These are phyloP conservation scores for Metschnikowia shivogae DNA, from an alignment of 805 yeast species.

Conservation along the genomic window DNA sequence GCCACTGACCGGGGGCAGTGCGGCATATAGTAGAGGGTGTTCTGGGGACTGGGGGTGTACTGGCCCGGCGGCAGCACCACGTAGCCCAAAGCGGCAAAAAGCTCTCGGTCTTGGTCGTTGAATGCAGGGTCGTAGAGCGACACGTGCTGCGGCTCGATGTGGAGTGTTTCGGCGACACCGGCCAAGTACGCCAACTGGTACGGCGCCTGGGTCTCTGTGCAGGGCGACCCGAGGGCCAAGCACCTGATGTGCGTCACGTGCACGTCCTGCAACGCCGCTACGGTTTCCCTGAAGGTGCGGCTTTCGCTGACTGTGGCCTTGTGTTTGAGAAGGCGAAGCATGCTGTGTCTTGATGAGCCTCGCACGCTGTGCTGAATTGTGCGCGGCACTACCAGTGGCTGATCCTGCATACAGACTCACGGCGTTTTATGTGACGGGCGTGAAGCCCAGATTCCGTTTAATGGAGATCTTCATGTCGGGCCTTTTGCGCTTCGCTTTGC, in stretches of 20 bases:
- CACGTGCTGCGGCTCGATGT: constrained; percentile 19
- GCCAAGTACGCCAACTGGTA: constrained; percentile 61
- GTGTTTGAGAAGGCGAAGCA: constrained; percentile 1
- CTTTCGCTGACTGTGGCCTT: not conserved
- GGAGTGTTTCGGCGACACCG: constrained; percentile 30
- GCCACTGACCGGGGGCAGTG: constrained; percentile 66
- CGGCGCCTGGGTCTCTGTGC: constrained; percentile 53
- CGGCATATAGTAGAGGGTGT: constrained; percentile 56
- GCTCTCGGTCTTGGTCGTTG: constrained; percentile 39
- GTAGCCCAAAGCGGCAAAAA: constrained; percentile 16
- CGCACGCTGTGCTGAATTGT: not conserved
- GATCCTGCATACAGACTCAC: too few relatives aligned
- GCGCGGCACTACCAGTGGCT: too few relatives aligned
- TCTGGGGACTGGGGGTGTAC: not conserved
- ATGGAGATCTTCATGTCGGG: too few relatives aligned
- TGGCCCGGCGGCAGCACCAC: constrained; percentile 13
- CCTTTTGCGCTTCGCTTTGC: too few relatives aligned
- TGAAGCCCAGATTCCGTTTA: too few relatives aligned
- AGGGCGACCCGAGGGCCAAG: constrained; percentile 67
- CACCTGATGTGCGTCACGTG: constrained; percentile 47
- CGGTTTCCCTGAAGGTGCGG: not conserved
- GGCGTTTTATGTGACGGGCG: too few relatives aligned
- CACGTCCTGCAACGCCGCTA: not conserved
- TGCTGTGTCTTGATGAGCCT: not conserved
- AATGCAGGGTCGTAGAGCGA: constrained; percentile 68